phyloP scores from a whole-genome alignment of 345 rosid genomes.

The Turritis glabra region DNA sequence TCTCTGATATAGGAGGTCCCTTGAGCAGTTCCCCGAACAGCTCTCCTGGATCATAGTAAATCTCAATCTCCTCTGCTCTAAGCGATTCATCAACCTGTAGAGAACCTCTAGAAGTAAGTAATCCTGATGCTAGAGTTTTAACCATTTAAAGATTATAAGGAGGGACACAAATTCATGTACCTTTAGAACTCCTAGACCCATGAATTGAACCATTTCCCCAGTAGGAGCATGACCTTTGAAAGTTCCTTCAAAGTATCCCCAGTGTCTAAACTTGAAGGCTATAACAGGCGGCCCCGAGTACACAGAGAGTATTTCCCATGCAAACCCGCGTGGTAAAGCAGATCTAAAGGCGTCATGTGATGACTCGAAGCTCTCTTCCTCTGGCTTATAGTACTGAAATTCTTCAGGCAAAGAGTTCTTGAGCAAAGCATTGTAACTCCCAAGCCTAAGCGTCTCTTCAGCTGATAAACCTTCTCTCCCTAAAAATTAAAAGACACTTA shows the following conservation, averaged over 20 bases:
- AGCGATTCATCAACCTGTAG: conserved; percentile 68
- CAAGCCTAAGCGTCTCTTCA: conserved; percentile 61
- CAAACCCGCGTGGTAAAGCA: conserved; percentile 85
- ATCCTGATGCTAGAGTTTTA: conserved; percentile 12
- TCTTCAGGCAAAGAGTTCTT: conserved; percentile 61
- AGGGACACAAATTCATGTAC: conserved; percentile 31
- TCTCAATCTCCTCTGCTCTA: conserved; percentile 65
- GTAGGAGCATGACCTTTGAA: conserved; percentile 74
- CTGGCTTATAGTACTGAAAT: conserved; percentile 62
- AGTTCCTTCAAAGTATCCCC: conserved; percentile 85
- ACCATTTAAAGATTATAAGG: background rate
- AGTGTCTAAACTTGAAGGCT: conserved; percentile 80
- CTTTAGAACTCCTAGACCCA: conserved; percentile 69
- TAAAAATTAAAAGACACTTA: conserved; percentile 15
- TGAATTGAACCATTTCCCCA: conserved; percentile 61
- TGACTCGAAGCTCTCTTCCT: conserved; percentile 72
- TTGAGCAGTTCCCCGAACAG: conserved; percentile 63
- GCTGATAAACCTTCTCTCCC: conserved; percentile 74
- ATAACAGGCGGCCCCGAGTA: conserved; percentile 78
- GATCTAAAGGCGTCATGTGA: conserved; percentile 65
- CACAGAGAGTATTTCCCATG: conserved; percentile 68
- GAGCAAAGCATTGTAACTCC: conserved; percentile 72
- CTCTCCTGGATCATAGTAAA: conserved; percentile 70
- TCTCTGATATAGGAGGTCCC: conserved; percentile 37
- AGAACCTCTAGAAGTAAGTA: conserved; percentile 23